Base-by-base conservation (phyloP, 1,284 basidiomycete species). In the Boletus smithii region DNA sequence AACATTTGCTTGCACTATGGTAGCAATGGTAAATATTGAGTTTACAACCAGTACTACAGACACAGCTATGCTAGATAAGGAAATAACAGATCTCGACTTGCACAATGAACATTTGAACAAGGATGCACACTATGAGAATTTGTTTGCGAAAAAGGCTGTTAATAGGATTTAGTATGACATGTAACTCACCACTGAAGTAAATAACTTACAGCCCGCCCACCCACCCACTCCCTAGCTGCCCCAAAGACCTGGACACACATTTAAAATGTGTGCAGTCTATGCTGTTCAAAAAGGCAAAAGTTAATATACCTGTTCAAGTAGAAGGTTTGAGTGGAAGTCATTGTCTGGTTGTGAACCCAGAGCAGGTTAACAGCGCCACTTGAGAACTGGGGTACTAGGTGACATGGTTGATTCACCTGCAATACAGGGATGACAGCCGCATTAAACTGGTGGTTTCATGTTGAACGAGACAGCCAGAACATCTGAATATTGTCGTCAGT, bases 221-320 rank as follows among this genome's bases (percentile, higher is more conserved):
- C 29, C 29, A 30, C 29, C 13, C 29, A 30, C 29, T 5, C 29
- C 14, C 24, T 3, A 9, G n/a, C 24, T 6, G 8, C 24, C 24
- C 8, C 24, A n/a, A 26, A 26, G 24, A 26, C 8, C 24, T 6
- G n/a, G 8, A 3, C 2, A 10, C 7, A 10, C 9, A 3, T 26
- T 26, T 26, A 26, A 3, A 26, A 26, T 26, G 24, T 6, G 7
- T 42, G 46, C 4, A 29, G 16, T 10, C 23, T 24, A 17, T 49
- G 42, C 13, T 38, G 44, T 20, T 50, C 40, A 20, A 50, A 50
- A 5, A 14, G 22, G 0, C 33, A 3, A 4, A 26, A 17, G 10
- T 54, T 8, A 10, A 52, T 49, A 17, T 51, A 55, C 4, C 22
- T 30, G n/a, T 55, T 55, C 5, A 55, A 11, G 16, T 35, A 55